phyloP scores from a whole-genome alignment of 352 stramenopile species.

The Thalassiosira allenii region DNA sequence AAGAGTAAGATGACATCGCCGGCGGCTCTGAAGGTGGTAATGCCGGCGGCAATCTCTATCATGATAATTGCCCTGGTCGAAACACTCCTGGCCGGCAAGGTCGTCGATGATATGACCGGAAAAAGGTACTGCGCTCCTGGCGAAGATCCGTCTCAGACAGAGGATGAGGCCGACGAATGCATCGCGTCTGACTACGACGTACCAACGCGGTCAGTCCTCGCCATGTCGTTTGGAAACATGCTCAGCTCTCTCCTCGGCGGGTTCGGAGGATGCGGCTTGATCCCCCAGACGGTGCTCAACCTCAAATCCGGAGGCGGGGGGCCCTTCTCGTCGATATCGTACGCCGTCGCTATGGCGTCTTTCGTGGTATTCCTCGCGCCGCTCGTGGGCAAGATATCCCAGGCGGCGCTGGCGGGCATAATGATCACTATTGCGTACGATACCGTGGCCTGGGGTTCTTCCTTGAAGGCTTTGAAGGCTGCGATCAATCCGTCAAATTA shows the following conservation, averaged over 20 bases:
- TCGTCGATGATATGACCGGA: slow-evolving; percentile 56
- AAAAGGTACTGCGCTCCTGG: slow-evolving; percentile 1
- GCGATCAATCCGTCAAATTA: slow-evolving; percentile 37
- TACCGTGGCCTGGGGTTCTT: slow-evolving; percentile 45
- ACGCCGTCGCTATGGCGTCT: slow-evolving; percentile 50
- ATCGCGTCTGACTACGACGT: slow-evolving; percentile 47
- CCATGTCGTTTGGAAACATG: slow-evolving; percentile 47
- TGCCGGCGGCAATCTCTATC: slow-evolving; percentile 49
- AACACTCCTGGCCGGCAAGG: slow-evolving; percentile 48
- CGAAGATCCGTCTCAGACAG: too few species aligned
- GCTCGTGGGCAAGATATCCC: slow-evolving; percentile 44
- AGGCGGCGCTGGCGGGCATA: slow-evolving; percentile 50
- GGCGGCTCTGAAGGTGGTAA: slow-evolving; percentile 34
- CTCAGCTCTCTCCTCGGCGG: slow-evolving; percentile 44
- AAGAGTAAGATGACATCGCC: slow-evolving; percentile 18
- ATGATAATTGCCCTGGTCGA: slow-evolving; percentile 58
- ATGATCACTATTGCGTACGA: slow-evolving; percentile 57
- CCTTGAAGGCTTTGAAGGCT: slow-evolving; percentile 34
- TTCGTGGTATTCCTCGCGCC: slow-evolving; percentile 53
- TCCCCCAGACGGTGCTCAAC: slow-evolving; percentile 61
- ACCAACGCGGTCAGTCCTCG: slow-evolving; percentile 40
- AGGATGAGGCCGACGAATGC: too few species aligned
- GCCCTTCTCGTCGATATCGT: slow-evolving; percentile 40
- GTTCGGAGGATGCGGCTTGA: slow-evolving; percentile 57
- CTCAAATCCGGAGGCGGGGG: slow-evolving; percentile 51